Evolutionary conservation across 805 yeast species (phyloP), one percentile per base, ranked within the genome.

Genomic region (Torulaspora delbrueckii): DNA sequence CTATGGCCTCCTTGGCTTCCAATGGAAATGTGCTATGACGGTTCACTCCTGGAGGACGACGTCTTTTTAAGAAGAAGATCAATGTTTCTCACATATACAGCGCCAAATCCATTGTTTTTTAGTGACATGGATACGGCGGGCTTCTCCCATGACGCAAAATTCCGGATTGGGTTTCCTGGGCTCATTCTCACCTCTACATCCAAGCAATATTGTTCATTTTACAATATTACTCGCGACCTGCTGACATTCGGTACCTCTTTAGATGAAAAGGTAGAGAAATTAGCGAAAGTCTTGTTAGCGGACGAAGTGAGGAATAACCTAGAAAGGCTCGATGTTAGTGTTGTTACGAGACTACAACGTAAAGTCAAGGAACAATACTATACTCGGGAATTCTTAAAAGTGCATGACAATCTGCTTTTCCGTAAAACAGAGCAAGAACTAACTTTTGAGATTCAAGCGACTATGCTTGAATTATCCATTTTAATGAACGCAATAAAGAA

Each of bases 1-100:
- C 54, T 62, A 58, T 82, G 87, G 87, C 86, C 87, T 0, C 87
- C 87, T 0, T 75, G 78, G 74, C 54, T 82, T 16, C 85, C 86
- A 0, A 54, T 79, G 43, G 89, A 82, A 58, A 72, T 78, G 54
- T 78, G 84, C 57, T 77, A 76, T 52, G 74, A 75, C 37, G 70
- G 75, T 8, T 68, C 69, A 0, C 39, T 67, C 5, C 58, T 81
- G 42, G 65, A 64, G 4, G 69, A 72, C 16, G 68, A 74, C 41
- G 63, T 75, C 4, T 71, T 82, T 32, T 67, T 81, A 28, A 74
- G 77, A 46, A 70, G 78, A 45, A 69, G 77, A 34, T 77, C 84
- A 0, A 64, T 74, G 67, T 81, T 76, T 1, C 47, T 78, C 19
- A 65, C 77, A 1, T 67, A 69, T 46, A 71, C 69, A 8, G 69